Evolutionary conservation across 306 rosid genomes (phyloP).

Genomic region (Astragalus membranaceus): DNA sequence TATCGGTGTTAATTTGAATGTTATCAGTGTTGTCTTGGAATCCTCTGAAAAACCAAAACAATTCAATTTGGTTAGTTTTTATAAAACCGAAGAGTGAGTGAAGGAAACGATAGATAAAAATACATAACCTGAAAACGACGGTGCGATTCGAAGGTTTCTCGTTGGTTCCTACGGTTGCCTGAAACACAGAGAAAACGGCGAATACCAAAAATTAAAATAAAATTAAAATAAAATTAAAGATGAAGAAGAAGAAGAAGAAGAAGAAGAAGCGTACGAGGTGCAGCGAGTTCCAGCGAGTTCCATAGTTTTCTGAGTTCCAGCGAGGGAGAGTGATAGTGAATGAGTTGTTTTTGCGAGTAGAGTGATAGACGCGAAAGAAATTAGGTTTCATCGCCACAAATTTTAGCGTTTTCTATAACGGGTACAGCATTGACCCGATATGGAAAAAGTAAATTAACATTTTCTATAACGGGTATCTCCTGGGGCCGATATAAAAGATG

Average conservation of each 20-base stretch:
- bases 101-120: not conserved
- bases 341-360: too few relatives aligned
- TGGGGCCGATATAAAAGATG: too few relatives aligned
- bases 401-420: too few relatives aligned
- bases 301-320: too few relatives aligned
- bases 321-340: too few relatives aligned
- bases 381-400: too few relatives aligned
- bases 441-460: too few relatives aligned
- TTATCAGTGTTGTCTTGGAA: constrained; percentile 56
- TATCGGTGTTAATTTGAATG: constrained; percentile 62
- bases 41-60: constrained; percentile 43
- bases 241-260: not conserved
- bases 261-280: constrained; percentile 40
- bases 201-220: not conserved
- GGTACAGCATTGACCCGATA: too few relatives aligned
- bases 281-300: too few relatives aligned
- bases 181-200: constrained; percentile 20
- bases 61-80: not conserved
- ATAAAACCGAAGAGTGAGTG: not conserved
- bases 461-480: too few relatives aligned
- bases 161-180: constrained; percentile 69
- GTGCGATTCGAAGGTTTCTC: constrained; percentile 84
- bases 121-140: constrained; percentile 56
- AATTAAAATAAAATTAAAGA: not conserved
- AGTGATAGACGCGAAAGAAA: too few relatives aligned